Evolutionary conservation across 2,329 filamentous ascomycete genomes (phyloP), one percentile per base, ranked within the genome.

Genomic region (Pseudocercospora cruenta): DNA sequence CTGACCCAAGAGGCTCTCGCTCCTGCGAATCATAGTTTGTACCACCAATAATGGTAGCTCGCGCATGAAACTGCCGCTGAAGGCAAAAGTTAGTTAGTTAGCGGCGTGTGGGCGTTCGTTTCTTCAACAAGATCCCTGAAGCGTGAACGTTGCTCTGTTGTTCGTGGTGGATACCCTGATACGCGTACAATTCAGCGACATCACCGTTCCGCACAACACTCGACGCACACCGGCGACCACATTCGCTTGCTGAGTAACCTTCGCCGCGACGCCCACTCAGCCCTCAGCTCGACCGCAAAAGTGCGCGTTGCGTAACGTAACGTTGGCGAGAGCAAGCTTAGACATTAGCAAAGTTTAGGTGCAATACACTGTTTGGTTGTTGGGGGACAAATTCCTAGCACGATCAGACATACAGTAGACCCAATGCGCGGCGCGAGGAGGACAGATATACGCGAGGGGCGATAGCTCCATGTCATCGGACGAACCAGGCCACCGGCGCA

Each of bases 381-480:
- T 39, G 36, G 36, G n/a, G 36, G 36, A 16, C 14, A 39, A 7
- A 39, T 39, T 5, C 4, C n/a, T 19, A 33, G 24, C 26, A n/a
- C 26, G 4, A 58, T 39, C 24, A 2, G 8, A 33, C 16, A 36
- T 58, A n/a, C 26, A 36, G 16, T n/a, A 58, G 54, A 58, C n/a
- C 28, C 26, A 39, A 58, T 58, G 54, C 54, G 54, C 54, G 54
- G n/a, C 22, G 31, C 16, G 9, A 39, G 28, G 54, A 39, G 54
- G 21, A 33, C 12, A 36, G 7, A 36, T 16, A 1, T 22, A 51
- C 54, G 64, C 62, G 58, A 67, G 60, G 66, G 63, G 60, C 66
- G 62, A 54, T 69, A 67, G 67, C 62, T 69, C 68, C 68, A 85
- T 84, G 83, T 80, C 83, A 79, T 82, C 82, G 72, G 80, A 81